Evolutionary conservation across 176 grass and related monocot species (phyloP).

Genomic region (Poa pratensis): DNA sequence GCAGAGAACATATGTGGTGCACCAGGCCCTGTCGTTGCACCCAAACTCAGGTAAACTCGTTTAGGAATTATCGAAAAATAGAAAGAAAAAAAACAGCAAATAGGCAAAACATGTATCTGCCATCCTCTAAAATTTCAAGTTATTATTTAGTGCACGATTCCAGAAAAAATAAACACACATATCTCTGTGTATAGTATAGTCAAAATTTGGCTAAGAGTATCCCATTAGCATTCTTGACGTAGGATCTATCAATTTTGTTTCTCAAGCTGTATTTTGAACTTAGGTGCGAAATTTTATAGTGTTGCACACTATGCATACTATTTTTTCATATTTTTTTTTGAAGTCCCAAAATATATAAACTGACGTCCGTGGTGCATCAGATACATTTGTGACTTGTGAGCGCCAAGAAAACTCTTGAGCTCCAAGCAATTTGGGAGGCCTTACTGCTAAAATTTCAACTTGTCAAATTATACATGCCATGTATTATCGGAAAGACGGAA

Average conservation of each 20-base stretch:
- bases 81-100: not conserved
- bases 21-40: not conserved
- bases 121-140: not conserved
- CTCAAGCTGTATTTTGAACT: no score
- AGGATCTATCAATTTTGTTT: no score
- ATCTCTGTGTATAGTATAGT: not conserved
- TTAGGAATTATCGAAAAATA: not conserved
- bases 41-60: not conserved
- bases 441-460: not conserved
- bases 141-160: not conserved
- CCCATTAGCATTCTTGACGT: not conserved
- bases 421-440: not conserved
- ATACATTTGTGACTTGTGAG: not conserved
- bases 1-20: not conserved
- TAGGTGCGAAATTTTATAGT: not conserved
- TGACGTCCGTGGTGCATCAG: not conserved
- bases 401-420: not conserved
- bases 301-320: not conserved
- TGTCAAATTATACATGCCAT: slow-evolving; percentile 11
- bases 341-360: not conserved
- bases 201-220: not conserved
- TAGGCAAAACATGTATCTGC: not conserved
- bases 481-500: not conserved
- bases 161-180: not conserved
- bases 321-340: not conserved